phyloP scores from a whole-genome alignment of 1,284 basidiomycete genomes.

The Omphalotus olearius region DNA sequence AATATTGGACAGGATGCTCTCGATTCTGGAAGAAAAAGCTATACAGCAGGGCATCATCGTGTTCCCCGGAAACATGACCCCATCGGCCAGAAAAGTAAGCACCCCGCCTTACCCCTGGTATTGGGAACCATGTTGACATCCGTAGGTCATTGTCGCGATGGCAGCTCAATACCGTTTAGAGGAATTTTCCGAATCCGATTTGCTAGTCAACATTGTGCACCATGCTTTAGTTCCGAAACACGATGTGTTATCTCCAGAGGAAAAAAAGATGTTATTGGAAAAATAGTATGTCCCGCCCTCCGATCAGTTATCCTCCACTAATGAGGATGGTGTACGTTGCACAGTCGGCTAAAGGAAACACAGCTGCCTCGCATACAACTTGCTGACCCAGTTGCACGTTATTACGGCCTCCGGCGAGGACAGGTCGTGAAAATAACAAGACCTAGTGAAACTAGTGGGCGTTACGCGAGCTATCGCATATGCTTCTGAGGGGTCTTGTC shows the following conservation, averaged over 20 bases:
- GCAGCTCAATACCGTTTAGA: slow-evolving; percentile 84
- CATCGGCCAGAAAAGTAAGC: slow-evolving; percentile 88
- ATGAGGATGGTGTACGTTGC: slow-evolving; percentile 13
- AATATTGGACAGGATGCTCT: slow-evolving; percentile 63
- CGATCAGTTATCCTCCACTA: slow-evolving; percentile 11
- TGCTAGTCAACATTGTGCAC: slow-evolving; percentile 96
- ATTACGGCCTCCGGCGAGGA: slow-evolving; percentile 93
- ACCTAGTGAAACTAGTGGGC: slow-evolving; percentile 93
- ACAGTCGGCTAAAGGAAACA: slow-evolving; percentile 94
- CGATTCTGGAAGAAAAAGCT: slow-evolving; percentile 84
- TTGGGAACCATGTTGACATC: slow-evolving; percentile 12
- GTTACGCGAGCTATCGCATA: slow-evolving; percentile 91
- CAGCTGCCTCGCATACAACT: slow-evolving; percentile 97
- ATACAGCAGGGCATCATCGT: slow-evolving; percentile 94
- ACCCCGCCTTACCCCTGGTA: background rate
- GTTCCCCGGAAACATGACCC: slow-evolving; percentile 95
- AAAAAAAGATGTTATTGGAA: slow-evolving; percentile 85
- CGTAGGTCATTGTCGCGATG: slow-evolving; percentile 86
- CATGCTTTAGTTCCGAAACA: slow-evolving; percentile 95
- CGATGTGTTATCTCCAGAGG: slow-evolving; percentile 81
- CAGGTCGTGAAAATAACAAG: slow-evolving; percentile 99
- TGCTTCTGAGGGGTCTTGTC: slow-evolving; percentile 53
- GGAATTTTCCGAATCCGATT: slow-evolving; percentile 94
- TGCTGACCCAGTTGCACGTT: slow-evolving; percentile 94
- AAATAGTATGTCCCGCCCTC: slow-evolving; percentile 74